Evolutionary conservation across 2,329 filamentous ascomycete genomes (phyloP).

Genomic region (Westerdykella ornata): DNA sequence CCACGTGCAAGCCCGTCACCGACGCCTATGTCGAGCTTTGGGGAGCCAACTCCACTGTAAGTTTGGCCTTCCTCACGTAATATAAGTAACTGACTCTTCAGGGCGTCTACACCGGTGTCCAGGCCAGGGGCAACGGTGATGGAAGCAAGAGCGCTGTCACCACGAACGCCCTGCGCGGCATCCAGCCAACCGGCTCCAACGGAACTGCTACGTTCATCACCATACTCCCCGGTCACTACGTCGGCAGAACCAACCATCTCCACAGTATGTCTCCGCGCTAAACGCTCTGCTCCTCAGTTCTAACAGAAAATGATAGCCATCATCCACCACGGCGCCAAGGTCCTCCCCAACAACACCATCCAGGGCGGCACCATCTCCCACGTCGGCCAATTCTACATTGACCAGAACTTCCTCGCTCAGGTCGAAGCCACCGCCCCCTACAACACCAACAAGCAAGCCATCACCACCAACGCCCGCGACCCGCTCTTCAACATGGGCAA

Average conservation of each 20-base stretch:
- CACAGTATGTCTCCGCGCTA: conserved; percentile 19
- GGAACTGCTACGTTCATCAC: conserved; percentile 47
- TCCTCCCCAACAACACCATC: conserved; percentile 48
- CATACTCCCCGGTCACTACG: conserved; percentile 41
- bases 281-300: neutral
- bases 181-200: conserved; percentile 43
- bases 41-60: conserved; percentile 29
- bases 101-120: conserved; percentile 46
- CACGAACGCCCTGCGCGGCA: conserved; percentile 43
- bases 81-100: conserved; percentile 1
- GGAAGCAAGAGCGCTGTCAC: conserved; percentile 19
- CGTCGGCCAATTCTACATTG: conserved; percentile 59
- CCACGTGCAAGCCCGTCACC: conserved; percentile 47
- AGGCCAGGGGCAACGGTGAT: conserved; percentile 32
- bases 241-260: conserved; percentile 28
- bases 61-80: neutral
- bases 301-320: conserved; percentile 15
- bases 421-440: conserved; percentile 47
- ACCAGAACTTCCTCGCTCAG: conserved; percentile 50
- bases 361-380: conserved; percentile 49
- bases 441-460: conserved; percentile 37
- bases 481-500: conserved; percentile 43
- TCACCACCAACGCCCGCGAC: conserved; percentile 50
- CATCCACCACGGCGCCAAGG: conserved; percentile 35
- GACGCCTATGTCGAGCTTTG: conserved; percentile 50